Conservation (phyloP, 192 early-diverging fungal genomes). For the Rhizoclosmatium globosum region DNA sequence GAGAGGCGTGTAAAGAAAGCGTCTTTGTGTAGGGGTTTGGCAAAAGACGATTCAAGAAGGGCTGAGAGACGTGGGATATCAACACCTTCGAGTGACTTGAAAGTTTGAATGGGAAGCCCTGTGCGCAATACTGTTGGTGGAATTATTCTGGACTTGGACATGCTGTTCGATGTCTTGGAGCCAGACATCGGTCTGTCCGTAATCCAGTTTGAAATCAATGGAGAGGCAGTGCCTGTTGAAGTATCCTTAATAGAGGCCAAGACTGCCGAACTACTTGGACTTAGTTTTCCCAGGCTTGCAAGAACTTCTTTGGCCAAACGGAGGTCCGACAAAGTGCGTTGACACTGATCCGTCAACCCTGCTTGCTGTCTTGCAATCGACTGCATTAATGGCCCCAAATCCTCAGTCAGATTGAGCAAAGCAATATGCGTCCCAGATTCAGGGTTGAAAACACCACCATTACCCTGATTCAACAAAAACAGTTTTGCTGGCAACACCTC, state of each 20-base stretch:
- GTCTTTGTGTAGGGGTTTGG: neutral
- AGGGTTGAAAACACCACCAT: neutral
- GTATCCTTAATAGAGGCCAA: neutral
- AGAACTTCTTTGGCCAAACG: neutral
- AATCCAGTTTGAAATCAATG: constrained; percentile 13
- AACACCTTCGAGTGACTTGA: neutral
- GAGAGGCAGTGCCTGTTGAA: neutral
- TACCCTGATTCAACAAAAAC: neutral
- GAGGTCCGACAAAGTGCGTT: neutral
- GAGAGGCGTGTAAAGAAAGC: neutral
- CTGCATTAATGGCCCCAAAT: neutral
- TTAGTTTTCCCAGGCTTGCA: neutral
- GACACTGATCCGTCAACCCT: neutral
- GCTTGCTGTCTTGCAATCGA: neutral
- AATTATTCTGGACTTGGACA: too few species aligned
- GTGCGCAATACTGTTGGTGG: constrained; percentile 7
- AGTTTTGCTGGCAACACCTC: neutral
- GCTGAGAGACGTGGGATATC: neutral
- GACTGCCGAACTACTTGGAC: neutral
- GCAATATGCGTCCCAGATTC: neutral
- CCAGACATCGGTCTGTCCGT: neutral
- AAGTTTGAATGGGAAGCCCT: neutral
- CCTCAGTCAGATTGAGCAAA: neutral
- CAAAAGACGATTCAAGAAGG: neutral
- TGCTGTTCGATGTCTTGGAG: too few species aligned